Evolutionary conservation across 2,329 filamentous ascomycete genomes (phyloP).

Genomic region (Pseudogymnoascus sp.): DNA sequence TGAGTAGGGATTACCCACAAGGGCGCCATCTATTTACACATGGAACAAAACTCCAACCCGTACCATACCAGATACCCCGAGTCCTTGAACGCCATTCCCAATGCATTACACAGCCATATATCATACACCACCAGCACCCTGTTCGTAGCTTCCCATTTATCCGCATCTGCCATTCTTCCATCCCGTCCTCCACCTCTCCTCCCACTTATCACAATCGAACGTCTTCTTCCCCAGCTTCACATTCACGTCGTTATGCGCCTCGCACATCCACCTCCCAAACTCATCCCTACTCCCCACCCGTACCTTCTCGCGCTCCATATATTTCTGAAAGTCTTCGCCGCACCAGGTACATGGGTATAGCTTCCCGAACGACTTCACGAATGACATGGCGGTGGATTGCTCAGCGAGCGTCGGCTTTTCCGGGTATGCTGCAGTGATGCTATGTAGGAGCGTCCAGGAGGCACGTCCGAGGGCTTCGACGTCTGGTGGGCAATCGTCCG

Average conservation of each 20-base stretch:
- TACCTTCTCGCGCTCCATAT: constrained; percentile 63
- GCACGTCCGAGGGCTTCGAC: constrained; percentile 79
- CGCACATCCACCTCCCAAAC: constrained; percentile 76
- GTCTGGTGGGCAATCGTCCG: constrained; percentile 77
- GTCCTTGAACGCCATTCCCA: neutral
- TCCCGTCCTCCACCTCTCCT: constrained; percentile 90
- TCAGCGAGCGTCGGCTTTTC: constrained; percentile 57
- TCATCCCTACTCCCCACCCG: constrained; percentile 52
- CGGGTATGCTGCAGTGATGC: constrained; percentile 83
- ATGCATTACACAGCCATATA: neutral
- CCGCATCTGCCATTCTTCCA: constrained; percentile 57
- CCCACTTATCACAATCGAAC: constrained; percentile 87
- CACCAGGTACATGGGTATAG: constrained; percentile 96
- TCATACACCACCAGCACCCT: neutral
- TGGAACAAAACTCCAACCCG: neutral
- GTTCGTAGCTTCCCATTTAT: neutral
- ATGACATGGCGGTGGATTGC: constrained; percentile 69
- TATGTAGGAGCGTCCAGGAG: constrained; percentile 91
- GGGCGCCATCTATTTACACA: neutral
- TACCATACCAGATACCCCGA: neutral
- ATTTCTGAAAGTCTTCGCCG: constrained; percentile 81
- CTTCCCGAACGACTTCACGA: constrained; percentile 73
- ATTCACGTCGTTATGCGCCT: constrained; percentile 83
- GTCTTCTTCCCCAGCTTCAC: constrained; percentile 79
- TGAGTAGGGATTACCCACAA: neutral